Evolutionary conservation across 192 early-diverging fungal genomes (phyloP), one percentile per base, ranked within the genome.

Genomic region (Umbelopsis isabellina): DNA sequence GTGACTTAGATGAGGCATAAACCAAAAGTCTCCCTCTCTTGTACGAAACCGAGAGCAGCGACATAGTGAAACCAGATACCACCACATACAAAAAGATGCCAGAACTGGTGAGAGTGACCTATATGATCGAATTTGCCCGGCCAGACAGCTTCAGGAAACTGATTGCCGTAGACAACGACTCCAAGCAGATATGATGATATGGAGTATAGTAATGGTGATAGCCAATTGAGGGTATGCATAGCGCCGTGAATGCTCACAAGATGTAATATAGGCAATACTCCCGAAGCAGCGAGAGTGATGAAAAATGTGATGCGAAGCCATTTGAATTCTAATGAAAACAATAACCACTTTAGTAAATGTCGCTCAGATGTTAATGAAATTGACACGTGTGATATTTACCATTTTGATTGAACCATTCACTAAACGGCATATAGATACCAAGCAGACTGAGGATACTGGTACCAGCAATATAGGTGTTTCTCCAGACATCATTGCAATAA

Each of bases 21-120:
- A 23, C 72, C 72, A 45, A 67, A 73, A 18, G 44, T 20, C 27
- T 73, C 49, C 9, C 72, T 65, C 8, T 72, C 48, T 37, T 13
- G 12, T 22, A 71, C 75, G 66, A 86, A 84, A 41, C 71, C 67
- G 9, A 80, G 46, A 0, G 81, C 79, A 21, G 88, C 88, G 47
- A 73, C 69, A 70, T 89, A 89, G 70, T 89, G 85, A 65, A 76
- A 87, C 68, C 82, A 89, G 65, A 89, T 89, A 6, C 88, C 88
- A 2, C 82, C 85, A 33, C 84, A 83, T 0, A 89, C 88, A 70
- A 80, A 83, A 20, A 88, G 67, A 72, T 89, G 88, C 88, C 88
- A 89, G 21, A 84, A 46, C 48, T 88, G 87, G 68, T 89, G 88
- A 13, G 85, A 87, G 48, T 88, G 85, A 44, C 86, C 88, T 46